Evolutionary conservation across 805 yeast genomes (phyloP).

Genomic region (Candida chauliodis): DNA sequence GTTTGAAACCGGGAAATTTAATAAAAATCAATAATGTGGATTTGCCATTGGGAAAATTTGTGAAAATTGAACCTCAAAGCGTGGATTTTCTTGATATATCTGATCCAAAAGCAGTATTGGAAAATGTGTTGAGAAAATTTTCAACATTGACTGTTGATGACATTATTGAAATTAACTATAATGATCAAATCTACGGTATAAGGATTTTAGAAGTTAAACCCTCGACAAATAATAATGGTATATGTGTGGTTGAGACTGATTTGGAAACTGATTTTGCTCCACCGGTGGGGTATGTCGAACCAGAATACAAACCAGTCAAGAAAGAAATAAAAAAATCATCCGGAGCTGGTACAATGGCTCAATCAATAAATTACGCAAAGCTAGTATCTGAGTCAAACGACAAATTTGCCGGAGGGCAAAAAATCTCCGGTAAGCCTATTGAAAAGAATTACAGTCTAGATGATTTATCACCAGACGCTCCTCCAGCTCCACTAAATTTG

Average conservation of each 20-base stretch:
- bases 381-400: constrained; percentile 41
- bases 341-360: constrained; percentile 74
- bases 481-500: constrained; percentile 67
- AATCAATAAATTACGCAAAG: constrained; percentile 60
- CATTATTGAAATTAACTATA: constrained; percentile 79
- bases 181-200: constrained; percentile 72
- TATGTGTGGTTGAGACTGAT: constrained; percentile 96
- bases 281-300: constrained; percentile 97
- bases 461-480: constrained; percentile 51
- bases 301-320: constrained; percentile 51
- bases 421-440: constrained; percentile 59
- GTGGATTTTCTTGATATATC: constrained; percentile 89
- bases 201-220: constrained; percentile 88
- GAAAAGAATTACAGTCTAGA: constrained; percentile 33
- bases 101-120: constrained; percentile 95
- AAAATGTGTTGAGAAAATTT: constrained; percentile 85
- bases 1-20: constrained; percentile 74
- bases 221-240: constrained; percentile 56
- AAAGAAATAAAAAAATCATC: constrained; percentile 27
- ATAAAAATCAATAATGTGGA: constrained; percentile 73
- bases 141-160: constrained; percentile 84
- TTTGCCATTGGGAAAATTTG: constrained; percentile 82
- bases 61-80: constrained; percentile 92
- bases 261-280: constrained; percentile 97
- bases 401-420: constrained; percentile 64